These are phyloP conservation scores for Russula emetica DNA, from an alignment of 768 basidiomycete genomes.

Conservation along the genomic window DNA sequence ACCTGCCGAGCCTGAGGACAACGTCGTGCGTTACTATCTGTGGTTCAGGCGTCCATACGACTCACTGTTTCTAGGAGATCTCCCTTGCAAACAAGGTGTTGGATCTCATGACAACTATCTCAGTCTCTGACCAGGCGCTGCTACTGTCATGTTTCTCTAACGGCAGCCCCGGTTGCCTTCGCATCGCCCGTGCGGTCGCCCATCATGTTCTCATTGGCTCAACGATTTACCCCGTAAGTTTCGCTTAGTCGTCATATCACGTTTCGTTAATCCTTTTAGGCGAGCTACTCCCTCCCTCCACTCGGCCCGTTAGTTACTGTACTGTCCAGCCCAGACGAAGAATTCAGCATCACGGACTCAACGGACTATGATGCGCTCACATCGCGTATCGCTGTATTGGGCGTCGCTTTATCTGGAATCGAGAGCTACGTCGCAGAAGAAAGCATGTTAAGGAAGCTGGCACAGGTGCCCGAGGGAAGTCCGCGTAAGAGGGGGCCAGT, in stretches of 20 bases:
- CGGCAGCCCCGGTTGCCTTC: slow-evolving; percentile 47
- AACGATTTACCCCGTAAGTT: slow-evolving; percentile 10
- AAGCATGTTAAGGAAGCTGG: slow-evolving; percentile 10
- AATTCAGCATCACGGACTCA: slow-evolving; percentile 26
- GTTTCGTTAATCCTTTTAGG: not conserved
- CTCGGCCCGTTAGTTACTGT: slow-evolving; percentile 53
- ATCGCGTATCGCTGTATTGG: slow-evolving; percentile 53
- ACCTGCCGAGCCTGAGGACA: slow-evolving; percentile 31
- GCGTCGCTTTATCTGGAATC: slow-evolving; percentile 54
- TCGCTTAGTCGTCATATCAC: slow-evolving; percentile 10
- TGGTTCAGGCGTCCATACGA: not conserved
- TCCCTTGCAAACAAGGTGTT: slow-evolving; percentile 46
- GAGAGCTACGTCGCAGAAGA: slow-evolving; percentile 54
- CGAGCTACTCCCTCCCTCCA: slow-evolving; percentile 45
- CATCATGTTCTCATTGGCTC: slow-evolving; percentile 43
- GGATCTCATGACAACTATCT: slow-evolving; percentile 38
- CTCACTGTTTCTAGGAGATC: slow-evolving; percentile 39
- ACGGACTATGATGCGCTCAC: slow-evolving; percentile 59
- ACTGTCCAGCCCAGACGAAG: slow-evolving; percentile 43
- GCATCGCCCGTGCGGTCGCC: slow-evolving; percentile 58
- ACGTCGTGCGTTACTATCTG: slow-evolving; percentile 5
- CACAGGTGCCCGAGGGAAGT: slow-evolving; percentile 23
- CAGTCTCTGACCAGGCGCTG: slow-evolving; percentile 47
- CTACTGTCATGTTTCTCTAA: slow-evolving; percentile 49
- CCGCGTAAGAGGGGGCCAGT: slow-evolving; percentile 38